These are phyloP conservation scores for Botrytis paeoniae DNA, from an alignment of 2,329 filamentous ascomycete genomes.

Conservation along the genomic window DNA sequence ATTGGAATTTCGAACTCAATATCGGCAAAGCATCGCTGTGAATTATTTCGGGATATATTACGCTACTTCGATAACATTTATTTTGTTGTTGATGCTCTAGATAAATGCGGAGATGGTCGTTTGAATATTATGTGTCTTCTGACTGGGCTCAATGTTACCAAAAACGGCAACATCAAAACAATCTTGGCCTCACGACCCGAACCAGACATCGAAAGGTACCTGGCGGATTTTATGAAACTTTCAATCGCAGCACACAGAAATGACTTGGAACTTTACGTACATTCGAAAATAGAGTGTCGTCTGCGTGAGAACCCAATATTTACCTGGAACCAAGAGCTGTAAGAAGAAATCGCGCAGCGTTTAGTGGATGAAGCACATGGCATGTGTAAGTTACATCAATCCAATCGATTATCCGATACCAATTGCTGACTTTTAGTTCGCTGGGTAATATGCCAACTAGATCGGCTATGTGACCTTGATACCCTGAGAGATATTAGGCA, in stretches of 20 bases:
- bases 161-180: conserved; percentile 21
- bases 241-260: conserved; percentile 23
- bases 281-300: conserved; percentile 21
- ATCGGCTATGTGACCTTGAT: conserved; percentile 22
- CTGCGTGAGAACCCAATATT: neutral
- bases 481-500: conserved; percentile 26
- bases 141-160: conserved; percentile 9
- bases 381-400: conserved; percentile 20
- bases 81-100: conserved; percentile 18
- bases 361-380: conserved; percentile 22
- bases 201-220: conserved; percentile 20
- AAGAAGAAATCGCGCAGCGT: conserved; percentile 21
- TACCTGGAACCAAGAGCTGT: conserved; percentile 17
- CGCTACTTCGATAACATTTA: neutral
- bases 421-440: conserved; percentile 17
- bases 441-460: conserved; percentile 26
- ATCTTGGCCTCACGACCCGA: conserved; percentile 21
- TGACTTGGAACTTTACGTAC: conserved; percentile 26
- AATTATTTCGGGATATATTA: neutral
- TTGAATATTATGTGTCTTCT: conserved; percentile 12
- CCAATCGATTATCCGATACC: no score
- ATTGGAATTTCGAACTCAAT: neutral
- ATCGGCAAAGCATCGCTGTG: neutral
- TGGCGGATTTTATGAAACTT: conserved; percentile 17
- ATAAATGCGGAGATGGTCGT: conserved; percentile 8